Percentiles rank a stretch among this genome's conserved stretches.
phyloP scores from a whole-genome alignment of 495 filamentous ascomycete species.

The Penicilliopsis zonata region DNA sequence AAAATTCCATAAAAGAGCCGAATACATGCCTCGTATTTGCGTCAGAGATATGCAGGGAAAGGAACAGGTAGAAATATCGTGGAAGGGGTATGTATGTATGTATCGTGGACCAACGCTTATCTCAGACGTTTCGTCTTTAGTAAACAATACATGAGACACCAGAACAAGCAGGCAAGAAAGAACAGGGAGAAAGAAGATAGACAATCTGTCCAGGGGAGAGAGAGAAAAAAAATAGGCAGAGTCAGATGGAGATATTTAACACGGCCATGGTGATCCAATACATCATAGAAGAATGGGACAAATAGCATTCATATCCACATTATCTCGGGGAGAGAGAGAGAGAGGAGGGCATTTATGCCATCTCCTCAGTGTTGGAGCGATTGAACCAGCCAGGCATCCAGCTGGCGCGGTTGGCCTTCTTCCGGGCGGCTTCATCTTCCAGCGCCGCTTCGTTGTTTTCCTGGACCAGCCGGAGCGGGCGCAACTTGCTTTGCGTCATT shows the following conservation, averaged over 20 bases:
- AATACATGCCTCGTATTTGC: neutral
- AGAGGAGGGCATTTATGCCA: no score
- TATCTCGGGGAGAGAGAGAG: no score
- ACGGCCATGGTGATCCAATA: no score
- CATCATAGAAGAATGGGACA: conserved; percentile 19
- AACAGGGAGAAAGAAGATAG: no score
- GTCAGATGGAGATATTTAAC: no score
- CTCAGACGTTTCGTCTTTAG: no score
- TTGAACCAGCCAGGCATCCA: conserved; percentile 50
- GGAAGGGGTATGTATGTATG: neutral
- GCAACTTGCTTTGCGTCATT: conserved; percentile 65
- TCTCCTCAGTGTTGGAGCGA: conserved; percentile 9
- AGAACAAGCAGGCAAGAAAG: no score
- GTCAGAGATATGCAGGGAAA: neutral
- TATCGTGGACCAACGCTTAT: no score
- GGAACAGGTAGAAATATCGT: neutral
- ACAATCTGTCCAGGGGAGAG: no score
- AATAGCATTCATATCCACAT: conserved; percentile 9
- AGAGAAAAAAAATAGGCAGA: no score
- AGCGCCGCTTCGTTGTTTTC: conserved; percentile 41
- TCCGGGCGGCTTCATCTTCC: conserved; percentile 39
- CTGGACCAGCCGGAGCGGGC: conserved; percentile 80
- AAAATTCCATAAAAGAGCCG: neutral
- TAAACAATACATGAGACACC: no score
- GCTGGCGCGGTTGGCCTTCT: conserved; percentile 47